Base-by-base conservation (phyloP, 495 filamentous ascomycete genomes). In the Xylaria sp. region DNA sequence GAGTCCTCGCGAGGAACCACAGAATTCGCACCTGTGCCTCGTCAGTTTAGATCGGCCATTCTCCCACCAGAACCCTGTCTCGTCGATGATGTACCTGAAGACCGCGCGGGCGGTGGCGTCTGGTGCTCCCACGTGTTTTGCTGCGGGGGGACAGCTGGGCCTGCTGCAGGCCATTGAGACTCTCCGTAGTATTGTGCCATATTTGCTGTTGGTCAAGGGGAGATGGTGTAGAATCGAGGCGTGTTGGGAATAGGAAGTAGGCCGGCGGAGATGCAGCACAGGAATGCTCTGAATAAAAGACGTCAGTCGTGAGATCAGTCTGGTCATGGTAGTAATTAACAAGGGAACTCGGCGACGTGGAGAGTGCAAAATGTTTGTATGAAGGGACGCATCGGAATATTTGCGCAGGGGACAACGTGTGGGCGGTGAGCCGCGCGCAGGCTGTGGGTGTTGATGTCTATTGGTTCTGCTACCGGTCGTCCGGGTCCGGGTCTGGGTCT, bases 91-190 rank as follows among this genome's bases (percentile, higher is more conserved):
- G 24, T 71, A 71, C 69, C 69, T 58, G 69, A 71, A 80, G 94
- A 97, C 74, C 93, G 91, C 66, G 93, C 92, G 48, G 94, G 94
- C 69, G 93, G 93, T 69, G 90, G 90, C 58, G 91, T 93, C 77
- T 95, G 92, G 66, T 97, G 93, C 89, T 94, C 96, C 77, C 84
- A 83, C 59, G 81, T 83, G 57, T 92, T 88, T 71, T 85, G 84
- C 17, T 85, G 82, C 73, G 90, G 88, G 74, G 90, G 88, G 9
- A 61, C 70, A 58, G 87, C 87, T 53, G 85, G 78, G 37, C 87
- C 87, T 57, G 88, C 80, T 72, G 92, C 89, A 19, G 85, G 78
- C 93, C 93, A 96, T 79, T 91, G 88, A 78, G 92, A 90, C 74
- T 93, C 88, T 82, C 97, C 93, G 87, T 97, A 97, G 85, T 95